Percentiles rank a stretch among this genome's conserved stretches.
These are phyloP conservation scores for Trichoderma brevicompactum DNA, from an alignment of 2,329 filamentous ascomycete genomes.

Conservation along the genomic window DNA sequence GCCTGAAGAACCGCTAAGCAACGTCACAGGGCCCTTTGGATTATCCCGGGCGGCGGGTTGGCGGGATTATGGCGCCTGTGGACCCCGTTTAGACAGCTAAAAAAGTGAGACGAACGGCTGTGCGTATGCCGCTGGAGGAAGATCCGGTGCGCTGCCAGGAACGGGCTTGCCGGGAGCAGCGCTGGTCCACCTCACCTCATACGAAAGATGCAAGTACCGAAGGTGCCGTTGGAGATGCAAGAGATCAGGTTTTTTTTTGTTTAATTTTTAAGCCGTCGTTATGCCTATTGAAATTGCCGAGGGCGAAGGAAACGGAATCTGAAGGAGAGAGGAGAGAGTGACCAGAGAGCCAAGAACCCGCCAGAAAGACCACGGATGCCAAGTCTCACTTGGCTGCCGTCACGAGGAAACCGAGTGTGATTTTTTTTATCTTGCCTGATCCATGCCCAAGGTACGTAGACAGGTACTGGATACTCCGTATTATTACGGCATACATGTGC, in stretches of 20 bases:
- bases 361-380: slow-evolving; percentile 4
- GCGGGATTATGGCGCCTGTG: slow-evolving; percentile 6
- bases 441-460: not conserved
- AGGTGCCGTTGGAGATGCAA: not conserved
- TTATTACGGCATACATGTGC: not conserved
- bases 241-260: not conserved
- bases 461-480: not conserved
- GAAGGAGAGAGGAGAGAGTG: not conserved
- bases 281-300: not conserved
- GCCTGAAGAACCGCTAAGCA: slow-evolving; percentile 14
- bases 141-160: slow-evolving; percentile 22
- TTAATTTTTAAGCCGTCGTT: not conserved
- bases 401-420: slow-evolving; percentile 27
- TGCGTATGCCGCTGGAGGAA: slow-evolving; percentile 4
- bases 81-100: not conserved
- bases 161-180: slow-evolving; percentile 17
- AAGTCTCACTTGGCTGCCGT: slow-evolving; percentile 19
- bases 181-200: not conserved
- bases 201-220: not conserved
- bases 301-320: not conserved
- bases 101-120: slow-evolving; percentile 8
- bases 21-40: slow-evolving; percentile 24
- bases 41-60: not conserved
- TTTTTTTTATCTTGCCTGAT: not conserved
- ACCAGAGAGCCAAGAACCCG: not conserved